Conservation (phyloP, 2,329 filamentous ascomycete genomes). For the Penicillium oxalicum region DNA sequence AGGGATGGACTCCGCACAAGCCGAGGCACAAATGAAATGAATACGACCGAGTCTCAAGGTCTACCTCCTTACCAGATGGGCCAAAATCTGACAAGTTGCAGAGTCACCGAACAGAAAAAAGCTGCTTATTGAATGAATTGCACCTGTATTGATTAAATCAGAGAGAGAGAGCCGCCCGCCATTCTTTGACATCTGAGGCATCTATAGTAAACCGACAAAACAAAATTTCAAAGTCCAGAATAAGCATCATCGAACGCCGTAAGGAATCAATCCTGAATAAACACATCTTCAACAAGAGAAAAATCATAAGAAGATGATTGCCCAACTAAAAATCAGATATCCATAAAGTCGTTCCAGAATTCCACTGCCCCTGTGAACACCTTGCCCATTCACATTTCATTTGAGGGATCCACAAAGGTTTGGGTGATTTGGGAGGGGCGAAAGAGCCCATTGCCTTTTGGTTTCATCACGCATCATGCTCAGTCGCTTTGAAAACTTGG, state of each 20-base stretch:
- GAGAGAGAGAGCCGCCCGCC: slow-evolving; percentile 6
- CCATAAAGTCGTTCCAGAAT: slow-evolving; percentile 3
- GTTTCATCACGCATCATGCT: too few species aligned
- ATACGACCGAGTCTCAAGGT: too few species aligned
- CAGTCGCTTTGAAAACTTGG: too few species aligned
- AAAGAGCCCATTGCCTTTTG: too few species aligned
- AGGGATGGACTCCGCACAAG: too few species aligned
- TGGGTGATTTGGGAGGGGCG: too few species aligned
- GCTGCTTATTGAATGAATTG: neutral
- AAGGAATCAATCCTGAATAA: neutral
- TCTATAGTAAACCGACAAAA: slow-evolving; percentile 4
- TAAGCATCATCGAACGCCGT: neutral
- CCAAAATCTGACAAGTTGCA: too few species aligned
- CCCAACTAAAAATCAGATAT: neutral
- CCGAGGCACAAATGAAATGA: too few species aligned
- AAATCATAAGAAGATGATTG: slow-evolving; percentile 1
- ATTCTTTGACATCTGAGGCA: slow-evolving; percentile 7
- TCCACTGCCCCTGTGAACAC: slow-evolving; percentile 1
- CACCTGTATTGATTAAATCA: neutral
- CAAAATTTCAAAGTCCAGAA: slow-evolving; percentile 3
- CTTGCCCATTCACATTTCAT: slow-evolving; percentile 2
- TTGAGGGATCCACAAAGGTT: slow-evolving; percentile 3
- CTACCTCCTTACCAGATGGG: too few species aligned
- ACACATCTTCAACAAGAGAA: neutral
- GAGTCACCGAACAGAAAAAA: too few species aligned